Conservation (phyloP, 208 protist species). For the Trypanosoma lewisi region DNA sequence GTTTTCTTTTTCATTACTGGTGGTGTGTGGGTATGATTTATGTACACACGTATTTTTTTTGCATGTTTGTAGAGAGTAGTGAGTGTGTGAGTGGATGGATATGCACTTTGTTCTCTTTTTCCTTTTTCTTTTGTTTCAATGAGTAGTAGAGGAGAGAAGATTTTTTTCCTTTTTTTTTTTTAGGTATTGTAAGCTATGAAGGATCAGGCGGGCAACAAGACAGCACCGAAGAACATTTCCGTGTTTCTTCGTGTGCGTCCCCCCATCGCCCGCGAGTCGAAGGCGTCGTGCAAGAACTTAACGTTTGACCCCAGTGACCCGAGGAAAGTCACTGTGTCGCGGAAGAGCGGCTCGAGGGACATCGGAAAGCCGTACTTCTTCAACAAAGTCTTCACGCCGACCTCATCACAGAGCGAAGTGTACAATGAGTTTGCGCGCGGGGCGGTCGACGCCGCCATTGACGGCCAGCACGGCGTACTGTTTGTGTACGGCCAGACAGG, state of each 20-base stretch:
- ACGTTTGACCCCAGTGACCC: slow-evolving; percentile 48
- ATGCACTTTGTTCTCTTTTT: too few relatives aligned
- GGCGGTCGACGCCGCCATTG: slow-evolving; percentile 85
- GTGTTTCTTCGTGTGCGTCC: slow-evolving; percentile 86
- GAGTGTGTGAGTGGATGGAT: too few relatives aligned
- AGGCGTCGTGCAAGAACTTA: slow-evolving; percentile 76
- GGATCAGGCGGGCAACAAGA: slow-evolving; percentile 33
- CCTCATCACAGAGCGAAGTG: slow-evolving; percentile 62
- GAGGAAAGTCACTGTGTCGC: slow-evolving; percentile 41
- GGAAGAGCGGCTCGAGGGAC: slow-evolving; percentile 39
- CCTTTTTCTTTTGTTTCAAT: too few relatives aligned
- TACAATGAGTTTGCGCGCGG: slow-evolving; percentile 71
- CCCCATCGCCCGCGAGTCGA: slow-evolving; percentile 63
- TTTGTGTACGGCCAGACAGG: slow-evolving; percentile 93
- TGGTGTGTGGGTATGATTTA: background rate
- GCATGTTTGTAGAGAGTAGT: too few relatives aligned
- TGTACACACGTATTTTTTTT: background rate
- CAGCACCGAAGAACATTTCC: slow-evolving; percentile 81
- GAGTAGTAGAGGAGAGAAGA: too few relatives aligned
- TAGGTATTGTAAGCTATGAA: background rate
- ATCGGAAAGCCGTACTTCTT: slow-evolving; percentile 65
- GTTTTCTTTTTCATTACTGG: background rate
- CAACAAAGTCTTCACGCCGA: slow-evolving; percentile 64
- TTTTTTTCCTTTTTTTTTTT: too few relatives aligned
- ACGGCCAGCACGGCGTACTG: slow-evolving; percentile 86